Evolutionary conservation across 177 flowering plant genomes (phyloP).

Genomic region (Tripterygium wilfordii): DNA sequence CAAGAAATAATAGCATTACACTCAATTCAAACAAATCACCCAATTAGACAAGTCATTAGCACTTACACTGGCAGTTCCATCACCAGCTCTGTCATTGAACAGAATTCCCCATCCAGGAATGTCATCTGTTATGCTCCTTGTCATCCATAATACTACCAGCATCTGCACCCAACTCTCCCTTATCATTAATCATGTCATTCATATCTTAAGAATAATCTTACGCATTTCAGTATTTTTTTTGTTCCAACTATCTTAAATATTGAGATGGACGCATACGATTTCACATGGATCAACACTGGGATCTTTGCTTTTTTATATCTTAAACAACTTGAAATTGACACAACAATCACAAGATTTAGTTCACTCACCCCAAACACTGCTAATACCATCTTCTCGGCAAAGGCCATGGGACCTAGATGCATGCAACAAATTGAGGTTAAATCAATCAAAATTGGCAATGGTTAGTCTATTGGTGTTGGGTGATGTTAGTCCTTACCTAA

Average conservation of each 20-base stretch:
- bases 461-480: no score
- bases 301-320: not conserved
- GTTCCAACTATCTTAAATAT: no score
- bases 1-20: not conserved
- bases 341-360: not conserved
- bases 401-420: constrained; percentile 74
- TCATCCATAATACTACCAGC: constrained; percentile 84
- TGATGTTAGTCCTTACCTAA: constrained; percentile 59
- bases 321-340: not conserved
- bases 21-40: not conserved
- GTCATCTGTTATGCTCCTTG: constrained; percentile 79
- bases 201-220: no score
- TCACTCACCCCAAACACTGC: constrained; percentile 60
- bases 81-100: constrained; percentile 74
- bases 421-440: not conserved
- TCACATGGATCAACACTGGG: no score
- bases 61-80: constrained; percentile 90
- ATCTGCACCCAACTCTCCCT: constrained; percentile 46
- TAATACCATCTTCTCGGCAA: constrained; percentile 83
- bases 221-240: no score
- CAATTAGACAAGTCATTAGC: not conserved
- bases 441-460: not conserved
- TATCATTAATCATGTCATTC: no score
- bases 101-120: constrained; percentile 89
- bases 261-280: no score